Percentiles rank a stretch among this genome's conserved stretches.
Evolutionary conservation across 2,329 filamentous ascomycete genomes (phyloP).

Genomic region (Beauveria australis): DNA sequence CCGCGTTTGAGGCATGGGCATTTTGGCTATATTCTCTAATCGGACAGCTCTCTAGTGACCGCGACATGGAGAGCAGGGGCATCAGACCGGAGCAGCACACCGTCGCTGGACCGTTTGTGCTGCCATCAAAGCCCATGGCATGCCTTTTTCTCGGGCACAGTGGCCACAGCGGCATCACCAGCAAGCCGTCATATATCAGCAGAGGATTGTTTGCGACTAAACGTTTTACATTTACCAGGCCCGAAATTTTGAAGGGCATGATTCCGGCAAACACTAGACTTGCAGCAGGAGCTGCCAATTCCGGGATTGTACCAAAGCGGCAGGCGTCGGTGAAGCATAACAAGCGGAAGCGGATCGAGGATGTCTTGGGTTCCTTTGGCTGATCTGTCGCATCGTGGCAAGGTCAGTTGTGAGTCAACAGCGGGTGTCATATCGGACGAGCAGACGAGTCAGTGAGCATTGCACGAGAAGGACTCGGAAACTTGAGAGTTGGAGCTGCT

Average conservation of each 20-base stretch:
- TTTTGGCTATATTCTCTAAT: slow-evolving; percentile 35
- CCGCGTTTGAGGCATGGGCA: slow-evolving; percentile 31
- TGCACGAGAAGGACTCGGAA: not conserved
- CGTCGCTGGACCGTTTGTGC: slow-evolving; percentile 27
- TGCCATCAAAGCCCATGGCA: slow-evolving; percentile 31
- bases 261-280: slow-evolving; percentile 7
- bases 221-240: slow-evolving; percentile 26
- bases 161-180: slow-evolving; percentile 25
- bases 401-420: not conserved
- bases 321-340: slow-evolving; percentile 19
- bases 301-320: not conserved
- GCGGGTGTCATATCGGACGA: not conserved
- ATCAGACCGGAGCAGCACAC: slow-evolving; percentile 20
- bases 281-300: not conserved
- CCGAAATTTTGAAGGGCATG: not conserved
- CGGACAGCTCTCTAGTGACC: slow-evolving; percentile 28
- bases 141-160: slow-evolving; percentile 31
- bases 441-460: not conserved
- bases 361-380: slow-evolving; percentile 25
- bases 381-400: slow-evolving; percentile 9
- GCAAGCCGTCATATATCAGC: slow-evolving; percentile 27
- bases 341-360: slow-evolving; percentile 27
- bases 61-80: slow-evolving; percentile 22
- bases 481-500: not conserved
- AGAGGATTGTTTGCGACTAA: slow-evolving; percentile 26